A percentile compares a stretch with the other conserved stretches of the same genome.
Evolutionary conservation across 805 yeast genomes (phyloP).

Genomic region (Wickerhamiella domercqiae): DNA sequence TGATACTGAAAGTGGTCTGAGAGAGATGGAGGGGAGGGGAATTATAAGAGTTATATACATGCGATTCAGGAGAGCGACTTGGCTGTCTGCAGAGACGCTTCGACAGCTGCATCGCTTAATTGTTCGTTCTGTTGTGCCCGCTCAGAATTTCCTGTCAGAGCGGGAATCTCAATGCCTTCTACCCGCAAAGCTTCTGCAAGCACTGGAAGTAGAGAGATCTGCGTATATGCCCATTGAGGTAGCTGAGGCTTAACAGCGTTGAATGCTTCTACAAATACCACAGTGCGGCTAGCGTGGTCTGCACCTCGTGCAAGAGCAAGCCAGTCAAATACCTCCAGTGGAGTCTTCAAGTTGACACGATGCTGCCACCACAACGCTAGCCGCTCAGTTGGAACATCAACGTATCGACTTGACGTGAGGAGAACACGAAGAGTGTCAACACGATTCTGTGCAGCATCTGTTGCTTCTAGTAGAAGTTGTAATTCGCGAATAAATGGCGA

Average conservation of each 20-base stretch:
- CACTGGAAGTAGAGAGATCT: neutral
- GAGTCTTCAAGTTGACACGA: constrained; percentile 3
- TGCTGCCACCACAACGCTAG: constrained; percentile 13
- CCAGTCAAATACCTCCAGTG: constrained; percentile 15
- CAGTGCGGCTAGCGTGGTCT: constrained; percentile 11
- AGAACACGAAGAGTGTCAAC: constrained; percentile 15
- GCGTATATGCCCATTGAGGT: too few relatives aligned
- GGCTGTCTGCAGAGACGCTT: constrained; percentile 1
- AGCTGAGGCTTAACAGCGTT: too few relatives aligned
- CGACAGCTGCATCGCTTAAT: neutral
- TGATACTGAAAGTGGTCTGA: too few relatives aligned
- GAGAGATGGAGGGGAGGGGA: too few relatives aligned
- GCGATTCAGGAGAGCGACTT: too few relatives aligned
- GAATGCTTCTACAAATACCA: constrained; percentile 3
- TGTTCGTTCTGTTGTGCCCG: too few relatives aligned
- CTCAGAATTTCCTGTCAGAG: neutral
- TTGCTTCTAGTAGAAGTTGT: constrained; percentile 2
- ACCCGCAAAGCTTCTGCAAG: constrained; percentile 1
- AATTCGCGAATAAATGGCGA: constrained; percentile 10
- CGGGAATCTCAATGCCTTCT: neutral
- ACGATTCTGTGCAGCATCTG: constrained; percentile 1
- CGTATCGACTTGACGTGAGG: constrained; percentile 10
- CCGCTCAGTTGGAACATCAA: constrained; percentile 2
- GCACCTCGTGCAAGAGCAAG: constrained; percentile 15
- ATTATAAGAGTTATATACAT: too few relatives aligned